Base-by-base conservation (phyloP, 2,329 filamentous ascomycete species). In the Phaeoacremonium minimum region DNA sequence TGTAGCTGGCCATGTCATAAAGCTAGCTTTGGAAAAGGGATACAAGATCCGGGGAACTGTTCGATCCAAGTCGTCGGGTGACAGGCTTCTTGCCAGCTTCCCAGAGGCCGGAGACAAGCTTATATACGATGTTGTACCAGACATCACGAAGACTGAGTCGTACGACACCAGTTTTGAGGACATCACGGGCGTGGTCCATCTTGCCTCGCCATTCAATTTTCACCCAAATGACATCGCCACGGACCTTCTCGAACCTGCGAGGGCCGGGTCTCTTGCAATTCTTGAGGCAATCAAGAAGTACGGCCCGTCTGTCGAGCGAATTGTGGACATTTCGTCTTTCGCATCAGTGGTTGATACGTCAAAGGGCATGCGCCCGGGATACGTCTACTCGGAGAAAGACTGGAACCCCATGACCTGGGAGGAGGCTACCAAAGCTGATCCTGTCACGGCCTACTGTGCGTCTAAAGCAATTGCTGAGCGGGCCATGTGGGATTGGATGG, bases 161-260 rank as follows among this genome's bases (percentile, higher is more conserved):
- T 37, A 20, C 17, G 19, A 38, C 7, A 12, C 18, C 16, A 31
- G 19, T 14, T 9, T 30, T 16, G 36, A 33, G 13, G 26, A 22
- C 14, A 30, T 29, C 17, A 30, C 22, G n/a, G 36, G 15, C 4
- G 31, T 33, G 11, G 15, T 33, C 14, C 30, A 38, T 13, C 22
- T 15, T 17, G 16, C 22, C 2, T 33, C 26, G 9, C 26, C 30
- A 4, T 33, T 15, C 22, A 33, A 6, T 15, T 22, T 33, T 6
- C 39, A 46, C 5, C 54, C 53, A 8, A 49, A 53, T 8, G n/a
- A 33, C 26, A 30, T 7, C 18, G 12, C 8, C 15, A 19, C 14
- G 8, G 13, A 29, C 6, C 19, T 15, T 16, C 19, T 36, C 20
- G 15, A 18, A 15, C 35, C 11, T n/a, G 35, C 18, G 14, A 20